These are phyloP conservation scores for Cryoendolithus antarcticus DNA, from an alignment of 2,329 filamentous ascomycete species.

Conservation along the genomic window DNA sequence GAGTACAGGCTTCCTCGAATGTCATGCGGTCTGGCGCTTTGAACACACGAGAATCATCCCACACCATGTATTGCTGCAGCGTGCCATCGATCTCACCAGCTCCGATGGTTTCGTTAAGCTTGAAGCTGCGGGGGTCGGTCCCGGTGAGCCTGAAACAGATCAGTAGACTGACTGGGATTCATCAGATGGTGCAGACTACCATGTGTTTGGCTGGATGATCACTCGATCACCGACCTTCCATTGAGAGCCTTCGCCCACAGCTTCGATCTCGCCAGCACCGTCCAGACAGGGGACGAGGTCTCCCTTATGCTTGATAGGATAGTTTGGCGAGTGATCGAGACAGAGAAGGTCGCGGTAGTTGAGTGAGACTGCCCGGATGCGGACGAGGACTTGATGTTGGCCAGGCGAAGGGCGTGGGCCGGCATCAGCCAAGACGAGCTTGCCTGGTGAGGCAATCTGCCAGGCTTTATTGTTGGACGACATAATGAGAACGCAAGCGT, in stretches of 20 bases:
- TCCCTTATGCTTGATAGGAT: conserved; percentile 9
- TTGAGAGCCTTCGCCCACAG: conserved; percentile 29
- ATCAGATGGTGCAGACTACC: conserved; percentile 3
- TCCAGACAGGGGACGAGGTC: conserved; percentile 54
- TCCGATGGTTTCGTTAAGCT: conserved; percentile 27
- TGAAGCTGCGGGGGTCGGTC: conserved; percentile 8
- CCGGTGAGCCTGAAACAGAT: conserved; percentile 3
- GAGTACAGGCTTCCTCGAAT: conserved; percentile 45
- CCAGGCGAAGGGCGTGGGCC: conserved; percentile 18
- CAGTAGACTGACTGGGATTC: too few species aligned
- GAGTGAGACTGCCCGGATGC: conserved; percentile 37
- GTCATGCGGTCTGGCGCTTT: conserved; percentile 42
- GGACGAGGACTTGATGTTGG: conserved; percentile 34
- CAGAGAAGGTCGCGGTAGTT: conserved; percentile 37
- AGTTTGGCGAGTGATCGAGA: conserved; percentile 6
- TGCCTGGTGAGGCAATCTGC: conserved; percentile 11
- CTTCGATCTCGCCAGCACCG: conserved; percentile 51
- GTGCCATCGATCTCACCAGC: conserved; percentile 47
- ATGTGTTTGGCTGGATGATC: conserved; percentile 30
- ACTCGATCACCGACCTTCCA: conserved; percentile 46
- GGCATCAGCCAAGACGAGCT: conserved; percentile 7
- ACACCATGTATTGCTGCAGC: conserved; percentile 47
- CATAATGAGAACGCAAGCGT: too few species aligned
- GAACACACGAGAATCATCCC: conserved; percentile 37
- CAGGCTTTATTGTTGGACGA: conserved; percentile 11